Evolutionary conservation across 2,329 filamentous ascomycete species (phyloP).

Genomic region (Fusarium verticillioides): DNA sequence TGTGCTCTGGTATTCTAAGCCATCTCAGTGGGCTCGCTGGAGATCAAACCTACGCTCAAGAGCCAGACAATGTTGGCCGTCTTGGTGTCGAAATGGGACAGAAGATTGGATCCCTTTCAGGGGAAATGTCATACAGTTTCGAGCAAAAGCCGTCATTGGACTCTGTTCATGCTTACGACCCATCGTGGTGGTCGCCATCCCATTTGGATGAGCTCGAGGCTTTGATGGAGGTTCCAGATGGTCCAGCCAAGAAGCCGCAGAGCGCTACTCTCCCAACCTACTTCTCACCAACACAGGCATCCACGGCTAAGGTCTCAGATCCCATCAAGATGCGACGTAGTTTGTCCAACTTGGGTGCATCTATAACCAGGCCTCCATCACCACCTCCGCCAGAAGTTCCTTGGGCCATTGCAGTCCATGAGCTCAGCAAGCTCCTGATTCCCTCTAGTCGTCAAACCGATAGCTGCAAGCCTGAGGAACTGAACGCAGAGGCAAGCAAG

Average conservation of each 20-base stretch:
- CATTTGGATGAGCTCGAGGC: constrained; percentile 77
- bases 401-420: constrained; percentile 86
- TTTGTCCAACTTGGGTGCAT: constrained; percentile 63
- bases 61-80: constrained; percentile 51
- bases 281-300: constrained; percentile 88
- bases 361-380: constrained; percentile 60
- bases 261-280: constrained; percentile 75
- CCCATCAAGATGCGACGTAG: constrained; percentile 73
- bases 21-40: constrained; percentile 86
- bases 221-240: constrained; percentile 61
- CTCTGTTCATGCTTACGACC: constrained; percentile 66
- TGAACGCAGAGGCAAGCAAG: constrained; percentile 75
- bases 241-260: constrained; percentile 64
- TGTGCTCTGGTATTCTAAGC: constrained; percentile 88
- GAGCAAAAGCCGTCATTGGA: constrained; percentile 25
- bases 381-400: constrained; percentile 83
- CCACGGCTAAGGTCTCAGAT: constrained; percentile 80
- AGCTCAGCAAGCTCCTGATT: constrained; percentile 84
- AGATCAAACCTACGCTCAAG: constrained; percentile 56
- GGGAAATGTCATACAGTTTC: constrained; percentile 39
- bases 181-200: constrained; percentile 75
- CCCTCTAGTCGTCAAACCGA: constrained; percentile 78
- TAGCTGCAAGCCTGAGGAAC: constrained; percentile 82
- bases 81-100: constrained; percentile 69
- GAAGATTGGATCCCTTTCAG: constrained; percentile 56